phyloP scores from a whole-genome alignment of 2,329 filamentous ascomycete genomes.

The Rhytidhysteron rufulum region DNA sequence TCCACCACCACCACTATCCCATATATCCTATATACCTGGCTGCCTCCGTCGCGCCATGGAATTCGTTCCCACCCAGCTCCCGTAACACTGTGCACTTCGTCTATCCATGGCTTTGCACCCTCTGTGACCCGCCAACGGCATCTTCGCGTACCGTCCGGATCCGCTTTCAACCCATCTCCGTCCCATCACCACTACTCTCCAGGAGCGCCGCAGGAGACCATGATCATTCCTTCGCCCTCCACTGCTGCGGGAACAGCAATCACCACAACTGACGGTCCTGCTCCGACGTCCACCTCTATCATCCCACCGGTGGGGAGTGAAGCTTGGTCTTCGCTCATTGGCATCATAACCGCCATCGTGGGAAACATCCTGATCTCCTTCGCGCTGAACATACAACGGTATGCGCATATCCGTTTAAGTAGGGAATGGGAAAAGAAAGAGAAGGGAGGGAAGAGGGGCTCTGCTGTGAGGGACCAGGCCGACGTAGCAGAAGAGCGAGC shows the following conservation, averaged over 20 bases:
- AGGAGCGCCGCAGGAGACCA: too few relatives aligned
- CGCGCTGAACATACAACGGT: conserved; percentile 92
- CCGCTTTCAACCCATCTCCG: conserved; percentile 5
- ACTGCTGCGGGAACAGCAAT: conserved; percentile 20
- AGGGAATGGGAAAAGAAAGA: conserved; percentile 59
- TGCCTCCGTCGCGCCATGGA: too few relatives aligned
- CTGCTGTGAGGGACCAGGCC: conserved; percentile 31
- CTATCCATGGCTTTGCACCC: too few relatives aligned
- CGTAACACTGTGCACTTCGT: too few relatives aligned
- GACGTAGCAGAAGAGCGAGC: conserved; percentile 29
- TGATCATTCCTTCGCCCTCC: conserved; percentile 22
- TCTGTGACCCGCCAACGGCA: not conserved
- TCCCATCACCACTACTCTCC: too few relatives aligned
- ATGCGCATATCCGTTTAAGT: conserved; percentile 83
- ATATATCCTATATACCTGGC: too few relatives aligned
- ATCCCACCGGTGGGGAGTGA: conserved; percentile 19
- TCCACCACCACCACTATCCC: too few relatives aligned
- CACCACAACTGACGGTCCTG: conserved; percentile 4
- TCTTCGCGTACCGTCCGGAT: conserved; percentile 3
- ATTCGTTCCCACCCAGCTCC: too few relatives aligned
- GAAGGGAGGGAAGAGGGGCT: conserved; percentile 35
- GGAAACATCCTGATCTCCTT: conserved; percentile 94
- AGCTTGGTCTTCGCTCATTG: conserved; percentile 87
- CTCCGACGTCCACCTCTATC: conserved; percentile 6
- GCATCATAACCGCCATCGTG: conserved; percentile 86